Evolutionary conservation across 257 asterid genomes (phyloP).

Genomic region (Przewalskia tangutica): DNA sequence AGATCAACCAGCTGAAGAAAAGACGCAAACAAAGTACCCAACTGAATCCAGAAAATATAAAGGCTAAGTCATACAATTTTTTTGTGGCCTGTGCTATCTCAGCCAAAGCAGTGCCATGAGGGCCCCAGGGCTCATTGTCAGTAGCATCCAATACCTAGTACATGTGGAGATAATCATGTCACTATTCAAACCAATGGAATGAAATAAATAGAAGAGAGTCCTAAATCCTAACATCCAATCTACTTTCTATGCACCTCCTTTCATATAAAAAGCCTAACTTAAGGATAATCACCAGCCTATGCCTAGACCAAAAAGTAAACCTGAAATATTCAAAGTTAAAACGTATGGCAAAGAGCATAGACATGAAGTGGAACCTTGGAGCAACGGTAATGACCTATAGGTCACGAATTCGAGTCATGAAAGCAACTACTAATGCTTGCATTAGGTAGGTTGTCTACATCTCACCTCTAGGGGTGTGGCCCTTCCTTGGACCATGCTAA

Average conservation of each 20-base stretch:
- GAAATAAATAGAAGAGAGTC: not conserved
- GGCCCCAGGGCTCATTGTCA: conserved; percentile 98
- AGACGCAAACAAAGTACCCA: not conserved
- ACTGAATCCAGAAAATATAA: conserved; percentile 1
- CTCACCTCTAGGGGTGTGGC: too few species aligned
- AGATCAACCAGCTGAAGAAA: conserved; percentile 17
- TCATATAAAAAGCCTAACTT: not conserved
- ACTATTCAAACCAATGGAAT: not conserved
- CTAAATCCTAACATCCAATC: not conserved
- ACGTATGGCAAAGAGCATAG: not conserved
- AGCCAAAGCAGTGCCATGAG: conserved; percentile 90
- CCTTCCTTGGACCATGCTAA: too few species aligned
- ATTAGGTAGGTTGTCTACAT: too few species aligned
- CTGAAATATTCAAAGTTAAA: not conserved
- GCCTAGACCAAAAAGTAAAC: not conserved
- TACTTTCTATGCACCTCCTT: not conserved
- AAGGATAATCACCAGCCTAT: not conserved
- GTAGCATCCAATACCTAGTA: conserved; percentile 88
- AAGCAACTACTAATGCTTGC: too few species aligned
- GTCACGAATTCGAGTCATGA: too few species aligned
- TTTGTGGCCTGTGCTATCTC: conserved; percentile 90
- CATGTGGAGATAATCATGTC: not conserved
- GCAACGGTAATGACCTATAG: too few species aligned
- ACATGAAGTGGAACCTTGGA: too few species aligned
- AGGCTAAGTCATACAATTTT: conserved; percentile 48